Evolutionary conservation across 306 rosid species (phyloP), one percentile per base, ranked within the genome.

Genomic region (Macrotyloma uniflorum): DNA sequence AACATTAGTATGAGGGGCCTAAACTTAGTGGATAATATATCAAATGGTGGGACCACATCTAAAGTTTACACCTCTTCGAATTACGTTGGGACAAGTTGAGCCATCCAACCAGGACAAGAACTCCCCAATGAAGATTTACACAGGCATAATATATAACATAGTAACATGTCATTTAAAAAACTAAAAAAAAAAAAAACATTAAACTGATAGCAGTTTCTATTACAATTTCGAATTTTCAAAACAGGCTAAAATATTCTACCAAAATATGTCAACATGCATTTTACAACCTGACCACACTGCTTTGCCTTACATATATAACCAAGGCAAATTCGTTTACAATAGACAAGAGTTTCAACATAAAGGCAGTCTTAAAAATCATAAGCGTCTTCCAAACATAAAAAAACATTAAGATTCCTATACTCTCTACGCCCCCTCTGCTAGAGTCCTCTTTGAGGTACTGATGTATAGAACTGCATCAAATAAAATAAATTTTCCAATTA

Each of bases 381-480:
- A 1, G 18, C 1, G 32, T 42, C 49, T 59, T 61, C 61, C 74
- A 70, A 47, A 49, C 42, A 70, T 28, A 43, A 70, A 47, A 23
- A n/a, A 67, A 30, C n/a, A 28, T 32, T 53, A 64, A 53, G 19
- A 77, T 20, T 58, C 70, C 22, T 16, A 61, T 6, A 18, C 18
- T 62, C 38, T 79, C 77, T 89, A 92, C 2, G 94, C 96, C 74
- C 97, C 98, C 43, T 94, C 97, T 4, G 97, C 93, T 58, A 89
- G 79, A 24, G 97, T 87, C 91, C 97, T 92, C 90, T 89, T 94
- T 8, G 98, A 84, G 15, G 98, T 94, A 83, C 97, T 94, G 62
- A 94, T 94, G 87, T 94, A 94, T 16, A 94, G 89, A 89, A 94
- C 98, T 94, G 92, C 90, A 83, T 70, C 67, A 83, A 23, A 40